Base-by-base conservation (phyloP, 2,329 filamentous ascomycete genomes). In the Alternaria novae-zelandiae region DNA sequence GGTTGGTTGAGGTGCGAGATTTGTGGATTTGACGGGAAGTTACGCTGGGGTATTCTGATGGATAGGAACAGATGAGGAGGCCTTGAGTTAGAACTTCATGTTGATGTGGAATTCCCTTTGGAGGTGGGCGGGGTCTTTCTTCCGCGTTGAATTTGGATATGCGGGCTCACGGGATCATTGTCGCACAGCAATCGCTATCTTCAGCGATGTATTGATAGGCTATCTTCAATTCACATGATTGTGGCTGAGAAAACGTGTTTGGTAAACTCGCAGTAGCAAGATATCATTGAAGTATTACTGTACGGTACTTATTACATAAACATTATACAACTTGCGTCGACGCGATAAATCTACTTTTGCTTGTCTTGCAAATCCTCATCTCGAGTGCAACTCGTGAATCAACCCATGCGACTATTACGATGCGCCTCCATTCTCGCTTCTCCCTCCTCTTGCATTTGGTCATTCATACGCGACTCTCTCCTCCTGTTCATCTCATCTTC, bases 391-490 rank as follows among this genome's bases (percentile, higher is more conserved):
- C 11, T 30, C 46, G 10, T 50, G 5, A 4, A 30, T 30, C 46
- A 50, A 28, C 10, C 46, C 45, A 57, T 51, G 20, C 25, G 45
- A 55, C 23, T 30, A 36, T 55, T 43, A 10, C 23, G 28, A 30
- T 60, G 50, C 43, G 51, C 57, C 17, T 54, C 20, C 59, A 61
- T 61, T 28, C 59, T 51, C 15, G 41, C 47, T 36, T 51, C 54
- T n/a, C 50, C 41, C 21, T 62, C 59, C 7, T 54, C 49, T 20
- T 64, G 53, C 26, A 54, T 61, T 41, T 64, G 54, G 6, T 47
- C 54, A 21, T 61, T 47, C 28, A 64, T 41, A 26, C 54, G 54
- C 20, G 54, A 44, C 10, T 57, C 36, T 41, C 32, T 43, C 9
- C 54, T 43, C 11, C 47, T 51, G 13, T 41, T 30, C 56, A 50